Conservation (phyloP, 2,329 filamentous ascomycete genomes). For the Botryotinia calthae region DNA sequence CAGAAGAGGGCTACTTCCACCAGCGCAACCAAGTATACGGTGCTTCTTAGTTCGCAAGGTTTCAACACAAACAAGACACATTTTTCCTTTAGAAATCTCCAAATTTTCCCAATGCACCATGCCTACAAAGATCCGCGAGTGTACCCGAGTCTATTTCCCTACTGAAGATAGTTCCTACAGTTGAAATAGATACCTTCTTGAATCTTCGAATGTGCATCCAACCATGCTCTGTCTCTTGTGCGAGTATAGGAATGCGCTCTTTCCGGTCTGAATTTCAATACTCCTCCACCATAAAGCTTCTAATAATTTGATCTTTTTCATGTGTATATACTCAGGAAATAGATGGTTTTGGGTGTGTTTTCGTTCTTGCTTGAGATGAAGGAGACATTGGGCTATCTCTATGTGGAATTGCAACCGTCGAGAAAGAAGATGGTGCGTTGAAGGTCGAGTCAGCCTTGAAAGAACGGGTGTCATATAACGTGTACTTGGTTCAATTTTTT, state of each 20-base stretch:
- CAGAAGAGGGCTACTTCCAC: neutral
- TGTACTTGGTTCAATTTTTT: neutral
- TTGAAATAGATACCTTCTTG: neutral
- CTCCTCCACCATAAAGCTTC: neutral
- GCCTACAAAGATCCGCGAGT: neutral
- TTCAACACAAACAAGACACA: neutral
- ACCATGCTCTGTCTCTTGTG: neutral
- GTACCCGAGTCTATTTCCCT: neutral
- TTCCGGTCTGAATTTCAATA: neutral
- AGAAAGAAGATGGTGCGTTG: neutral
- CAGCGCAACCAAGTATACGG: no score
- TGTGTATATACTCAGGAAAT: fast-evolving
- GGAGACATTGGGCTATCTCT: neutral
- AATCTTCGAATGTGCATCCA: neutral
- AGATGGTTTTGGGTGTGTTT: neutral
- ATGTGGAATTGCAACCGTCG: neutral
- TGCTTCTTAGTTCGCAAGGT: neutral
- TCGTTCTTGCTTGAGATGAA: neutral
- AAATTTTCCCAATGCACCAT: neutral
- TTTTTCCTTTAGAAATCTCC: no score
- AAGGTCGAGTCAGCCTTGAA: neutral
- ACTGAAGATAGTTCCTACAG: neutral
- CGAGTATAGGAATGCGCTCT: neutral
- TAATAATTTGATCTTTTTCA: neutral
- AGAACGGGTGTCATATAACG: neutral